Evolutionary conservation across 768 basidiomycete genomes (phyloP).

Genomic region (Boletellus ananas): DNA sequence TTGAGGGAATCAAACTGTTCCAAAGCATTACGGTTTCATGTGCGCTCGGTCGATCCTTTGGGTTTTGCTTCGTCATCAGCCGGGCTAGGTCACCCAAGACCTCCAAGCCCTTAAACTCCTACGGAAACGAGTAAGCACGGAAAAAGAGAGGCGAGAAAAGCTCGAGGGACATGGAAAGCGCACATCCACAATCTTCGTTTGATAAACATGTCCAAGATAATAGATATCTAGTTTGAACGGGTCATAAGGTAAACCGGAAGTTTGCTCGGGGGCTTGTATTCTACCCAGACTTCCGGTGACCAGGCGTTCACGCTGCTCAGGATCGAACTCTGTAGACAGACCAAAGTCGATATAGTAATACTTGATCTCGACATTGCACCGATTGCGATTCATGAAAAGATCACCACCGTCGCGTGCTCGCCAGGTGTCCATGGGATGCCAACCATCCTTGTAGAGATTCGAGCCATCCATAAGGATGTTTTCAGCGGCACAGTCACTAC

Average conservation of each 20-base stretch:
- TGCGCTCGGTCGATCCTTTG: constrained; percentile 1
- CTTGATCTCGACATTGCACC: too few relatives aligned
- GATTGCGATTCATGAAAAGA: too few relatives aligned
- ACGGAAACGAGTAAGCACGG: background rate
- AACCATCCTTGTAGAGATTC: too few relatives aligned
- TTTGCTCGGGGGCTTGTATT: constrained; percentile 22
- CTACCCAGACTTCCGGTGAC: constrained; percentile 10
- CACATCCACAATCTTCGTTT: too few relatives aligned
- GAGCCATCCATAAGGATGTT: too few relatives aligned
- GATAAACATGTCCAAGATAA: too few relatives aligned
- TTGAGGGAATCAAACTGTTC: constrained; percentile 1
- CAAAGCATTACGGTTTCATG: constrained; percentile 1
- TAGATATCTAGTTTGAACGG: constrained; percentile 31
- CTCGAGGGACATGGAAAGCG: too few relatives aligned
- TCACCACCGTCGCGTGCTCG: too few relatives aligned
- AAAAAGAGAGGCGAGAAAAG: background rate
- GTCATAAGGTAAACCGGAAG: constrained; percentile 18
- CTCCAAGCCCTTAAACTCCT: constrained; percentile 9
- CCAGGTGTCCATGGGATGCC: too few relatives aligned
- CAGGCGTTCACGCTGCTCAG: background rate
- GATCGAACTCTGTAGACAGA: too few relatives aligned
- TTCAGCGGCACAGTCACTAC: too few relatives aligned
- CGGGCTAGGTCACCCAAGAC: background rate
- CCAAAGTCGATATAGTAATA: too few relatives aligned
- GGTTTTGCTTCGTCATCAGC: constrained; percentile 5